These are phyloP conservation scores for Stagonosporopsis tanaceti DNA, from an alignment of 2,329 filamentous ascomycete genomes.

Conservation along the genomic window DNA sequence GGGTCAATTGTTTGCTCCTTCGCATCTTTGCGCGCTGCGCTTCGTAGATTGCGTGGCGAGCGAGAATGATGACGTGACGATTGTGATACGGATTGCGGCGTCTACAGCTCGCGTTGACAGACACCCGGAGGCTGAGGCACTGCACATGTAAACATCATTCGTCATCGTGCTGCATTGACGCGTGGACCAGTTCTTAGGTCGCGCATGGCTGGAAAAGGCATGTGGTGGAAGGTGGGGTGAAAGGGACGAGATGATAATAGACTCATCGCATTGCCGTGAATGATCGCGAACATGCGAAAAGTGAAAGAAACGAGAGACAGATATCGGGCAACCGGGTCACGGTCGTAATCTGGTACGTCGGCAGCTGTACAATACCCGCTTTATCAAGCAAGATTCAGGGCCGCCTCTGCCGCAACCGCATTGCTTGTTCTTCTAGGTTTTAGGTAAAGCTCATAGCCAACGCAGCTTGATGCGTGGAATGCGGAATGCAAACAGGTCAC, in stretches of 20 bases:
- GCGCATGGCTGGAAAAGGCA: slow-evolving; percentile 2
- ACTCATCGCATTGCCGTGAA: not conserved
- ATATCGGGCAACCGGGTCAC: not conserved
- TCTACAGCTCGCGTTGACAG: slow-evolving; percentile 1
- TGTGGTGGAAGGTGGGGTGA: not conserved
- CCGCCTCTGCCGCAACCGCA: not conserved
- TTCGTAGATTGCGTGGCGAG: not conserved
- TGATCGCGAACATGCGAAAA: not conserved
- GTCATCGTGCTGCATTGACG: slow-evolving; percentile 1
- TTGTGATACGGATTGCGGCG: slow-evolving; percentile 5
- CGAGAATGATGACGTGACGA: not conserved
- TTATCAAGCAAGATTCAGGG: not conserved
- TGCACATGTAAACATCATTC: slow-evolving; percentile 1
- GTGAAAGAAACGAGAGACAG: not conserved
- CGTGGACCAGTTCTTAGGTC: not conserved
- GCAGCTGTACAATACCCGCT: slow-evolving; percentile 3
- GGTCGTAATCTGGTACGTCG: not conserved
- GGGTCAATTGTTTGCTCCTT: not conserved
- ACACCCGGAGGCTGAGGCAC: not conserved
- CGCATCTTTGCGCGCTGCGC: not conserved
- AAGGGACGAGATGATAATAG: not conserved
- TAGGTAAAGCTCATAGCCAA: not conserved
- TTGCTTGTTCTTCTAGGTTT: not conserved
- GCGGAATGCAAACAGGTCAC: not conserved
- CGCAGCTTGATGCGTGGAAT: not conserved